A percentile compares a stretch with the other conserved stretches of the same genome.
phyloP scores from a whole-genome alignment of 1,284 basidiomycete species.

The Psilocybe mexicana region DNA sequence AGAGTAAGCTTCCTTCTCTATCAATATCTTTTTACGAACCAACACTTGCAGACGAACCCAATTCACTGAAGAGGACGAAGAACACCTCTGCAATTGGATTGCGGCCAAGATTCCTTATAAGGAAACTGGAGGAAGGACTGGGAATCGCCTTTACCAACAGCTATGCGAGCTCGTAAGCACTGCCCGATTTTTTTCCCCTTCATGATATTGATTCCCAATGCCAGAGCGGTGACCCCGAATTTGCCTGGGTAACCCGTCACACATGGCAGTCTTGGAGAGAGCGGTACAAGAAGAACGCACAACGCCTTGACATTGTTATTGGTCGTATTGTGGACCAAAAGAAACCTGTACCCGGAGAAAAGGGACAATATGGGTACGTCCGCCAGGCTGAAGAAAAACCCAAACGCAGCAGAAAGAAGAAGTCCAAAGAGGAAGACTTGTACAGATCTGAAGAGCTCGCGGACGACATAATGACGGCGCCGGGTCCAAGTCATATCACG shows the following conservation, averaged over 20 bases:
- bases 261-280: conserved; percentile 88
- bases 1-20: conserved; percentile 51
- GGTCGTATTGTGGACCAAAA: conserved; percentile 64
- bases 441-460: conserved; percentile 12
- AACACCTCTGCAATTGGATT: conserved; percentile 72
- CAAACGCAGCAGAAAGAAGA: conserved; percentile 56
- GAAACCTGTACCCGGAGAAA: conserved; percentile 64
- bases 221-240: conserved; percentile 65
- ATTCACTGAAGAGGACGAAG: conserved; percentile 73
- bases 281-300: conserved; percentile 78
- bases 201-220: not conserved
- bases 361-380: conserved; percentile 77
- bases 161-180: conserved; percentile 50
- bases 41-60: conserved; percentile 58
- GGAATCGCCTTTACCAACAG: conserved; percentile 76
- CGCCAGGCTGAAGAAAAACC: conserved; percentile 67
- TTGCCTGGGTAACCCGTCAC: conserved; percentile 76
- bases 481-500: conserved; percentile 12
- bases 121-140: conserved; percentile 73
- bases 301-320: conserved; percentile 64
- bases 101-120: conserved; percentile 79
- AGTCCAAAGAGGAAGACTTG: conserved; percentile 32
- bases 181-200: not conserved
- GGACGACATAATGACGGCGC: conserved; percentile 2
- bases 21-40: conserved; percentile 1